These are phyloP conservation scores for Linanthus parryae DNA, from an alignment of 148 eudicot genomes.

Conservation along the genomic window DNA sequence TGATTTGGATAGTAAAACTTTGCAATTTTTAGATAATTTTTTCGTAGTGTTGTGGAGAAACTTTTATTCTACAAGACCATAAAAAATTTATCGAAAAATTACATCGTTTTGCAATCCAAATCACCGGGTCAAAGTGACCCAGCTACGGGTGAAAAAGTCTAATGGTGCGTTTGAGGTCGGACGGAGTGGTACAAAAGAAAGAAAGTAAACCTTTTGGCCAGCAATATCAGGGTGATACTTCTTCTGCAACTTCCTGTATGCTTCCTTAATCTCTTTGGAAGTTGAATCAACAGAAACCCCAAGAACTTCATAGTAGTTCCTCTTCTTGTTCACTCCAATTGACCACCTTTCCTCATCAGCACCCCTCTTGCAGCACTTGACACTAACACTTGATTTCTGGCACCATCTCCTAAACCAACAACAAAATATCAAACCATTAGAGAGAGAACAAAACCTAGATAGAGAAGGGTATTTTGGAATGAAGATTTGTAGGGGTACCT, in stretches of 20 bases:
- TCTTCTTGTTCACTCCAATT: constrained; percentile 1
- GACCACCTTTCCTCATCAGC: constrained; percentile 7
- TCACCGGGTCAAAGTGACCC: too few species aligned
- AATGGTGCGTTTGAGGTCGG: too few species aligned
- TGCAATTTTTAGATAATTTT: too few species aligned
- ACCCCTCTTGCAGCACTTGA: constrained; percentile 17
- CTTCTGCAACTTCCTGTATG: constrained; percentile 52
- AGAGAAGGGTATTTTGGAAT: background rate
- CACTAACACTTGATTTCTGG: constrained; percentile 1
- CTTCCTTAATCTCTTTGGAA: constrained; percentile 35
- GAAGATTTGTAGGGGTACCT: constrained; percentile 8
- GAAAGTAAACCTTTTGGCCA: constrained; percentile 34
- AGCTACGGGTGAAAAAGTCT: too few species aligned
- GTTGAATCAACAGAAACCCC: constrained; percentile 40
- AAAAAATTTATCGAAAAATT: too few species aligned
- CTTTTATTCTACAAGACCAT: too few species aligned
- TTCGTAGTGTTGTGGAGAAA: too few species aligned
- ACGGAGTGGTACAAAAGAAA: background rate
- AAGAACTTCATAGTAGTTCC: constrained; percentile 42
- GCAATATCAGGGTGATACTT: constrained; percentile 63
- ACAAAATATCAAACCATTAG: background rate
- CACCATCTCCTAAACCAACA: constrained; percentile 9
- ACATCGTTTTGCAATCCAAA: too few species aligned
- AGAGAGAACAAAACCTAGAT: background rate
- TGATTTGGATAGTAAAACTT: too few species aligned